Evolutionary conservation across 371 early-diverging fungal species (phyloP).

Genomic region (Rhizomucor miehei): DNA sequence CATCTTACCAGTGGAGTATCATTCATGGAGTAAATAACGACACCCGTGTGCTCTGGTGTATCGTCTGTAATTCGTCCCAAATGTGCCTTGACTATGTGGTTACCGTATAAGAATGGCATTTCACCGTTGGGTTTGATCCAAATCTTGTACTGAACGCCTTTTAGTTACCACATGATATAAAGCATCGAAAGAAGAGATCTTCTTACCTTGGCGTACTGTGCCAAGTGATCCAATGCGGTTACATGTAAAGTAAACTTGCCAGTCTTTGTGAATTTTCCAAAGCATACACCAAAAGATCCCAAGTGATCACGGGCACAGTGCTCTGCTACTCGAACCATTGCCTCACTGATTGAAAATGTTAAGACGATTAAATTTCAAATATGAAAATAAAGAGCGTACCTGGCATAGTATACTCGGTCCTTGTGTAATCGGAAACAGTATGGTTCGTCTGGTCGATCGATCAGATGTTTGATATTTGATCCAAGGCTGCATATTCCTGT

Average conservation of each 20-base stretch:
- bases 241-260: constrained; percentile 96
- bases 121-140: constrained; percentile 99
- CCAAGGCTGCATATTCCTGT: constrained; percentile 70
- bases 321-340: constrained; percentile 85
- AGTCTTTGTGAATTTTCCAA: constrained; percentile 99
- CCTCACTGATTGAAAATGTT: constrained; percentile 58
- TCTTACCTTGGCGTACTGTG: constrained; percentile 90
- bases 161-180: background rate
- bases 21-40: constrained; percentile 92
- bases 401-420: constrained; percentile 93
- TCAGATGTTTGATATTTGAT: constrained; percentile 89
- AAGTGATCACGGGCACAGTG: constrained; percentile 86
- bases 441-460: constrained; percentile 93
- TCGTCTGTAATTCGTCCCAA: constrained; percentile 96
- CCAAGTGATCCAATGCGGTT: constrained; percentile 89
- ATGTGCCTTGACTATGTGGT: constrained; percentile 98
- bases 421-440: constrained; percentile 95
- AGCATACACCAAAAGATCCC: constrained; percentile 90
- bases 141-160: constrained; percentile 50
- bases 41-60: constrained; percentile 97
- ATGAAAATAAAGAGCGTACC: constrained; percentile 37
- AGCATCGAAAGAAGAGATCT: background rate
- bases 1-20: constrained; percentile 84
- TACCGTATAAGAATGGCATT: constrained; percentile 99
- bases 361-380: background rate